Base-by-base conservation (phyloP, 306 rosid genomes). In the Carpinus viminea region DNA sequence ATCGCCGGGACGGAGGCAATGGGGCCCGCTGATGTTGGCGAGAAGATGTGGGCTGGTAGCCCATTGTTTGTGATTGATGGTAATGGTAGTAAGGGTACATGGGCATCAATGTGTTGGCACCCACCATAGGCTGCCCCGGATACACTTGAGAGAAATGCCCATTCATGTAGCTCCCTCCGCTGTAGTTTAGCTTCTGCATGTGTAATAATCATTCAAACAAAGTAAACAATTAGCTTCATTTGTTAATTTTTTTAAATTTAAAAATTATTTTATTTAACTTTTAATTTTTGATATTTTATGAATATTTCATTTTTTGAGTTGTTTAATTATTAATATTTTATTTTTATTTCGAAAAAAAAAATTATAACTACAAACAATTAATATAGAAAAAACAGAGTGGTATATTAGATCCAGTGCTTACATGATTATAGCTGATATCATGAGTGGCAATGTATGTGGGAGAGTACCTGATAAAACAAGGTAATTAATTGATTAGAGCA, bases 21-120 rank as follows among this genome's bases (percentile, higher is more conserved):
- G 68, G 85, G 85, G n/a, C 87, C 84, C 0, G 84, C 12, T 34
- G 87, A 34, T 2, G 92, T 82, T 59, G 87, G 89, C 2, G 89
- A 87, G 77, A 73, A 89, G 70, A 89, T 45, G 71, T 88, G 94
- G 5, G 93, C 86, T 12, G 97, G 89, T 24, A 84, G 38, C 94
- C 96, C 94, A 89, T 80, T 6, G 94, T 85, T 50, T 88, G 91
- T 13, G 91, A 78, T 85, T 84, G 92, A 75, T 89, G 94, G 82
- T 74, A 87, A 53, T 86, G 96, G 79, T 88, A 91, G 4, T 82
- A 48, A 12, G 93, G 98, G 88, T 90, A 91, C 89, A 88, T 83
- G 2, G 96, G 93, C 93, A 93, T 91, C 94, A 87, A 2, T 68
- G 93, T 77, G 84, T 88, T 93, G 8, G 76, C 91, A 38, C 94